These are phyloP conservation scores for Stephanodiscus triporus DNA, from an alignment of 108 stramenopile species.

Conservation along the genomic window DNA sequence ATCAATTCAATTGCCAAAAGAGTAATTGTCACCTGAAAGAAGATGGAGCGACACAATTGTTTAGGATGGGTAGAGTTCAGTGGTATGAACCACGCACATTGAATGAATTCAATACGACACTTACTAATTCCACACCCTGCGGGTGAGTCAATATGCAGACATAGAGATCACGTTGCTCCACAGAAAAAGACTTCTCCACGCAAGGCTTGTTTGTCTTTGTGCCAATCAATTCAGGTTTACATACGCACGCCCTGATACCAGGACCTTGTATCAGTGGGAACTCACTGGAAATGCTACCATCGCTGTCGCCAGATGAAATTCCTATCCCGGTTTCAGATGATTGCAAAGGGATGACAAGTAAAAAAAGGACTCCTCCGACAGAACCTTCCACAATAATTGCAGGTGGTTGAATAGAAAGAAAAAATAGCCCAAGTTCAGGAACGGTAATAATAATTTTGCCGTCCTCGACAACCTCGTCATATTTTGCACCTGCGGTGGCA, in stretches of 20 bases:
- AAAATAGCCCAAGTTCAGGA: not conserved
- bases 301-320: not conserved
- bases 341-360: not conserved
- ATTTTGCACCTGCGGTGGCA: not conserved
- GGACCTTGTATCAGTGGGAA: not conserved
- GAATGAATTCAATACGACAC: too few species aligned
- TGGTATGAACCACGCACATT: too few species aligned
- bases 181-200: not conserved
- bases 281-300: not conserved
- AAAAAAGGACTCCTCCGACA: not conserved
- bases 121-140: not conserved
- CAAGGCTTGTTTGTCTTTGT: not conserved
- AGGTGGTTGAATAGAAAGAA: not conserved
- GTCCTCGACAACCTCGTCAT: not conserved
- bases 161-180: not conserved
- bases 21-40: not conserved
- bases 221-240: constrained; percentile 1
- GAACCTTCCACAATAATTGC: not conserved
- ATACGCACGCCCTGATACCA: not conserved
- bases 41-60: too few species aligned
- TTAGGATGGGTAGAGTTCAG: too few species aligned
- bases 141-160: not conserved
- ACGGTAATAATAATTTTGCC: not conserved
- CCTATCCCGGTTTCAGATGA: not conserved
- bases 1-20: not conserved